Conservation (phyloP, 1,284 basidiomycete genomes). For the Thecaphora thlaspeos region DNA sequence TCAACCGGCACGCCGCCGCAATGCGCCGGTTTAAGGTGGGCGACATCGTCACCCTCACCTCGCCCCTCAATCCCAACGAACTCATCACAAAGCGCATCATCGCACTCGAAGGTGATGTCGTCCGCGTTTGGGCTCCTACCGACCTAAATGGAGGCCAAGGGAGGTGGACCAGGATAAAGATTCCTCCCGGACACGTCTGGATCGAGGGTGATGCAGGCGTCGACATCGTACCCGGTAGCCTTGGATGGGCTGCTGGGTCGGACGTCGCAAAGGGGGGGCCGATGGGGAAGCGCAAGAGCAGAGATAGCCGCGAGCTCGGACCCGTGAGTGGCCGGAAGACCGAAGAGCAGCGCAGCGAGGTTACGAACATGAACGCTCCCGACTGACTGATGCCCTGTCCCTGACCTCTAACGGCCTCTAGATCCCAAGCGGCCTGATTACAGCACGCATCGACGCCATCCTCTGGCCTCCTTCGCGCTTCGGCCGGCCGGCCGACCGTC, state of each 20-base stretch:
- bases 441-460: slow-evolving; percentile 58
- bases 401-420: no score
- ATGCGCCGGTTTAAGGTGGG: slow-evolving; percentile 58
- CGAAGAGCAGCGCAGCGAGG: no score
- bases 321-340: neutral
- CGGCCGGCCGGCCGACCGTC: slow-evolving; percentile 27
- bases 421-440: slow-evolving; percentile 61
- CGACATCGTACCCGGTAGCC: slow-evolving; percentile 15
- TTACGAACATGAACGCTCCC: no score
- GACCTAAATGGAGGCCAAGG: slow-evolving; percentile 1
- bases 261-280: neutral
- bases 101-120: slow-evolving; percentile 62
- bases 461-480: slow-evolving; percentile 59
- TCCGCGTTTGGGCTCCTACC: slow-evolving; percentile 53
- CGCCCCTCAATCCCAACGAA: slow-evolving; percentile 60
- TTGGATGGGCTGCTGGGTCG: slow-evolving; percentile 4
- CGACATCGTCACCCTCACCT: slow-evolving; percentile 63
- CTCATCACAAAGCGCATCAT: slow-evolving; percentile 64
- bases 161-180: slow-evolving; percentile 34
- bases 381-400: no score
- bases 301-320: slow-evolving; percentile 14
- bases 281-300: slow-evolving; percentile 10
- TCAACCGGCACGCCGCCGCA: slow-evolving; percentile 60
- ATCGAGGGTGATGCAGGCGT: slow-evolving; percentile 63
- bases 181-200: slow-evolving; percentile 59